Percentiles rank a stretch among this genome's conserved stretches.
Conservation (phyloP, 768 basidiomycete species). For the Baorangia bicolor region DNA sequence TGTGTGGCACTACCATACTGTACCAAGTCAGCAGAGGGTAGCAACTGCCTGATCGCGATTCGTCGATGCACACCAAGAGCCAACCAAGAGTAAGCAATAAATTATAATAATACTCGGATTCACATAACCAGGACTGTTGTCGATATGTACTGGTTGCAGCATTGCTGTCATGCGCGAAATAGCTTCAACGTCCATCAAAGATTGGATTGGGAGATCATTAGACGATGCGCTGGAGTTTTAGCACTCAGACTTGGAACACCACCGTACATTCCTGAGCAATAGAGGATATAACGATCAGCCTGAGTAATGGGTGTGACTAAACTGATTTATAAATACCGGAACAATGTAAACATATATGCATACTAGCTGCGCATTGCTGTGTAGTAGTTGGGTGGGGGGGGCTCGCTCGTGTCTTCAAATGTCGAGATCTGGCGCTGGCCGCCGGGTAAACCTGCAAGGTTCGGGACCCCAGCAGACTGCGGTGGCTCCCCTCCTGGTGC, state of each 20-base stretch:
- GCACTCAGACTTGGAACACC: neutral
- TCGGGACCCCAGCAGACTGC: neutral
- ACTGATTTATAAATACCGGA: neutral
- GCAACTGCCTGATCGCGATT: no score
- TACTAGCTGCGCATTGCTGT: constrained; percentile 8
- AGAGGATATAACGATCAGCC: neutral
- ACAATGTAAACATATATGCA: neutral
- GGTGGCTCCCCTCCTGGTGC: neutral
- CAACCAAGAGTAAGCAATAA: no score
- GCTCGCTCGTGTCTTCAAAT: neutral
- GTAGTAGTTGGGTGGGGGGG: constrained; percentile 21
- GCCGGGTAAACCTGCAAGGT: neutral
- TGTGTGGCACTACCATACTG: no score
- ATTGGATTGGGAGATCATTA: neutral
- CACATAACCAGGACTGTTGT: no score
- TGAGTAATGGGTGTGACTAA: neutral
- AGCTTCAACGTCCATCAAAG: neutral
- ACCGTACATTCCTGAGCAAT: neutral
- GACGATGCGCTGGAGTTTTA: neutral
- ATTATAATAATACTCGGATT: no score
- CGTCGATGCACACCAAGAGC: no score
- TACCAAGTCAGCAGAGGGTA: no score
- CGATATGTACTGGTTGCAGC: no score
- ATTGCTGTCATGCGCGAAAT: neutral
- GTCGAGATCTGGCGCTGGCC: neutral